phyloP scores from a whole-genome alignment of 257 asterid species.

The Primulina eburnea region DNA sequence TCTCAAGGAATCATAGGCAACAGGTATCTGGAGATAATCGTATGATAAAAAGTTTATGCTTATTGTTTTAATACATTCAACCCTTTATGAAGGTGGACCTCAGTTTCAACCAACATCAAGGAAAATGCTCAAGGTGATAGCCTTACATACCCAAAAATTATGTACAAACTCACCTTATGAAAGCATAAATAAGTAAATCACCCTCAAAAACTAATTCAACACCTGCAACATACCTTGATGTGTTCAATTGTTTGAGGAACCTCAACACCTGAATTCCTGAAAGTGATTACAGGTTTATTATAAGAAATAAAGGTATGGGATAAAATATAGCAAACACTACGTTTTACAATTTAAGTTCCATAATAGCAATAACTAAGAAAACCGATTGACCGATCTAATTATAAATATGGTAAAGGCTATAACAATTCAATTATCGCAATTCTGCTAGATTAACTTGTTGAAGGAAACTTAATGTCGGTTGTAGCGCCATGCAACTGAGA shows the following conservation, averaged over 20 bases:
- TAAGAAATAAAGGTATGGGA: slow-evolving; percentile 14
- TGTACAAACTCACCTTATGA: neutral
- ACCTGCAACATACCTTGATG: slow-evolving; percentile 52
- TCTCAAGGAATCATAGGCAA: neutral
- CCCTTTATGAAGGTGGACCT: neutral
- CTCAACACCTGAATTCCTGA: slow-evolving; percentile 65
- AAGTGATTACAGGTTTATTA: slow-evolving; percentile 23
- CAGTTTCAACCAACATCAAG: neutral
- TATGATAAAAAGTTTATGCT: neutral
- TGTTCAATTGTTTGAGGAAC: slow-evolving; percentile 48
- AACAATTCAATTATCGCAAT: no score
- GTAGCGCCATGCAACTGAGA: neutral
- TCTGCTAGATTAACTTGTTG: no score
- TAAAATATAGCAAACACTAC: neutral
- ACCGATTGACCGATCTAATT: no score
- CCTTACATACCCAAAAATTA: neutral
- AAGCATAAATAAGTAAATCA: neutral
- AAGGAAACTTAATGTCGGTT: neutral
- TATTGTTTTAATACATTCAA: neutral
- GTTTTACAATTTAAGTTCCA: neutral
- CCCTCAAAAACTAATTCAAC: neutral
- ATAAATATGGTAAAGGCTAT: no score
- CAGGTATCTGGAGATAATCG: slow-evolving; percentile 1
- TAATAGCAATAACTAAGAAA: slow-evolving; percentile 3
- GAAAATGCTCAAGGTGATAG: neutral